Base-by-base conservation (phyloP, 2,329 filamentous ascomycete species). In the Pyrenochaeta sp. region DNA sequence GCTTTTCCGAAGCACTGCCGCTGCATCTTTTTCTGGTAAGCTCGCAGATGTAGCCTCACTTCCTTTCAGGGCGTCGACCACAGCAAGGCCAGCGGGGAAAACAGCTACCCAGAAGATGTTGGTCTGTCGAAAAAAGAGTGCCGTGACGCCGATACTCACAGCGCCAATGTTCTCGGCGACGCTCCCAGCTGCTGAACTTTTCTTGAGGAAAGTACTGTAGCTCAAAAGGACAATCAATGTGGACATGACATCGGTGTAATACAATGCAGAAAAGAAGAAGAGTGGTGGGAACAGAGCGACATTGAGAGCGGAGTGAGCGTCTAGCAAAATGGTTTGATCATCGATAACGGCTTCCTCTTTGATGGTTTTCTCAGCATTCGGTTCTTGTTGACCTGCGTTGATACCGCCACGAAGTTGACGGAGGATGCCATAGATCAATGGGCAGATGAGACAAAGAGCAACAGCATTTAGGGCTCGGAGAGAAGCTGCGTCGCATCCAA, bases 81-180 rank as follows among this genome's bases (percentile, higher is more conserved):
- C 66, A n/a, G 72, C 62, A 2, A 78, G 66, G 2, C 85, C 88
- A 22, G 90, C 90, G 68, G 92, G 86, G 69, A 91, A 92, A 0
- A 93, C 82, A 0, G 91, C 90, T 0, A 93, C 89, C 95, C 95
- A 99, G 74, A 99, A 97, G 54, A 98, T 90, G 70, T 99, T 99
- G 0, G 95, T 99, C 77, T 99, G 95, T 25, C 95, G 85, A 82
- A 97, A 95, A 2, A 85, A 80, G 22, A 99, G 82, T 1, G 92
- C 84, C 1, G 86, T 61, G 0, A 92, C 62, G 0, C 93, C 93
- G 5, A 90, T 74, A 0, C 91, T 59, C 8, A 77, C 67, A 34
- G 56, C 57, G 9, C 60, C 54, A 8, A 69, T 13, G 2, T 59
- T 57, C 27, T 64, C 48, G 28, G 60, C 15, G 22, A 69, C 50